Evolutionary conservation across 768 basidiomycete species (phyloP), one percentile per base, ranked within the genome.

Genomic region (Lactarius sanguifluus): DNA sequence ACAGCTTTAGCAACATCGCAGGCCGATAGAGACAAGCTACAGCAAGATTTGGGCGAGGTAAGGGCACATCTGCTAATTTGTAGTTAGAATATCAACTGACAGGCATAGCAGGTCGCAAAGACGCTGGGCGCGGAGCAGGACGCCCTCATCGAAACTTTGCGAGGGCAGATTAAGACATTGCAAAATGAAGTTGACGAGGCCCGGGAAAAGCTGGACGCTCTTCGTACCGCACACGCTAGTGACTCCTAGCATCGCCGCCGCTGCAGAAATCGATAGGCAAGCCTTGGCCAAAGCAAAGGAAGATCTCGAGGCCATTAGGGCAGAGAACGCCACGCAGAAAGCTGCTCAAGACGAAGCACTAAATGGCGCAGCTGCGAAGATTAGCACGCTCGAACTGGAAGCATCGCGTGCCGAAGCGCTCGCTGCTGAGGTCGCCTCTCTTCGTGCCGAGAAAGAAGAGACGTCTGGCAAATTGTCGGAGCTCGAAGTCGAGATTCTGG

Each of bases 401-500:
- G 79, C 78, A 15, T 76, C 81, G 5, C 78, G 78, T 57, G 75
- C 74, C 1, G 79, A 80, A 28, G 71, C 74, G 8, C 79, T 91
- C 25, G 77, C 81, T 60, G 70, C 79, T 2, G 84, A 88, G 71
- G 67, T 91, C 15, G 75, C 73, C 5, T 77, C 76, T 38, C 78
- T 92, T 67, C 86, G 84, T 74, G 74, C 73, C 15, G 88, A 91
- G 76, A 88, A 85, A 72, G 90, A 89, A 71, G 91, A 92, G 65
- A 86, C 78, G 50, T 83, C 86, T 10, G 80, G 78, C 72, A 91
- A 87, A 75, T 78, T 93, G 5, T 91, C 90, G 0, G 92, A 94
- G 71, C 79, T 92, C 30, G 92, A 94, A 77, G 78, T 94, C 59
- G 91, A 94, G 73, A 82, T 92, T 50, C 75, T 93, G 64, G 92